phyloP scores from a whole-genome alignment of 495 filamentous ascomycete species.

The Penicillium silybi region DNA sequence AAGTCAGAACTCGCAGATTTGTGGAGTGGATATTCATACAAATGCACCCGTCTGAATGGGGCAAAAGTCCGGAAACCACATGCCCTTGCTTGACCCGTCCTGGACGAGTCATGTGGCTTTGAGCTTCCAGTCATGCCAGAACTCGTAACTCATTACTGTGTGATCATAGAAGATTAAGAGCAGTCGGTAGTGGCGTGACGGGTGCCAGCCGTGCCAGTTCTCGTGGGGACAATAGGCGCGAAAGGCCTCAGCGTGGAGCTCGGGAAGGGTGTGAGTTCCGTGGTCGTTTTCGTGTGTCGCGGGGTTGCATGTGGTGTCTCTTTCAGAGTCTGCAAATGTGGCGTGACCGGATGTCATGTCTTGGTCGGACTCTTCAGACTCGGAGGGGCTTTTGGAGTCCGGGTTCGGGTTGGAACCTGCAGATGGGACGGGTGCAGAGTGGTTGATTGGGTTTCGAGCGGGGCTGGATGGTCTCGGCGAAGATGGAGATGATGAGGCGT shows the following conservation, averaged over 20 bases:
- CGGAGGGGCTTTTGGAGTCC: background rate
- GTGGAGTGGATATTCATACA: no score
- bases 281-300: background rate
- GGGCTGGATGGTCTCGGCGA: background rate
- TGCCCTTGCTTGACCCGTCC: no score
- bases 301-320: no score
- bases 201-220: conserved; percentile 36
- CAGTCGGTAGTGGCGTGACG: conserved; percentile 58
- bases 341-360: background rate
- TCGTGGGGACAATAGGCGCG: conserved; percentile 35
- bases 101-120: no score
- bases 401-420: background rate
- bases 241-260: conserved; percentile 39
- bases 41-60: no score
- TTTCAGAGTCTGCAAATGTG: no score
- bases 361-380: background rate
- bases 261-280: conserved; percentile 26
- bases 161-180: conserved; percentile 74
- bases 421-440: background rate
- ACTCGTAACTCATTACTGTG: conserved; percentile 76
- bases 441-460: background rate
- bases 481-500: background rate
- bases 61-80: no score
- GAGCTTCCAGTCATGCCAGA: conserved; percentile 47
- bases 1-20: no score